Conservation (phyloP, 371 early-diverging fungal species). For the Syncephalastrum racemosum region DNA sequence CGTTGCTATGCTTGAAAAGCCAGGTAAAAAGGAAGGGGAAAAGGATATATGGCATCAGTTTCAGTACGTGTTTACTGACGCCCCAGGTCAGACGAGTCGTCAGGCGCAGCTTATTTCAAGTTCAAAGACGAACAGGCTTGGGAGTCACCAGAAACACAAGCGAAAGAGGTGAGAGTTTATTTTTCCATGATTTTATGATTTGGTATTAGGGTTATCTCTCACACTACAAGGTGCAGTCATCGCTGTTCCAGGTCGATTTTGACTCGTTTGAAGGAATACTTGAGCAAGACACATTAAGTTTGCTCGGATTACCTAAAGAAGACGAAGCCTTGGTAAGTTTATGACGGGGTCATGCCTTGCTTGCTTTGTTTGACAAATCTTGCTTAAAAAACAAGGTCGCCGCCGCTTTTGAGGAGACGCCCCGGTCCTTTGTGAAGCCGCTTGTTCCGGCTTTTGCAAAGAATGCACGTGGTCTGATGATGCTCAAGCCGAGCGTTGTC, state of each 20-base stretch:
- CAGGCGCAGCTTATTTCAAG: constrained; percentile 39
- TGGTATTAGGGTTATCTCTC: no score
- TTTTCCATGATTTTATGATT: background rate
- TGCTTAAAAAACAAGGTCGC: constrained; percentile 25
- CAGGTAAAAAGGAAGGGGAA: constrained; percentile 19
- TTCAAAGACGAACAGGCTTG: constrained; percentile 46
- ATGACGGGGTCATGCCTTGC: no score
- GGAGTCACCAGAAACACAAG: constrained; percentile 5
- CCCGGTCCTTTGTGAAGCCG: constrained; percentile 31
- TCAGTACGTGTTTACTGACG: no score
- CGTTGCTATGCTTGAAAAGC: constrained; percentile 38
- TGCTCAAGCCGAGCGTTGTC: constrained; percentile 33
- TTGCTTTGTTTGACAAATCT: no score
- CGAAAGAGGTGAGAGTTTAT: background rate
- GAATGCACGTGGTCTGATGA: constrained; percentile 35
- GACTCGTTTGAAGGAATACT: constrained; percentile 25
- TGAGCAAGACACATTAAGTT: constrained; percentile 15
- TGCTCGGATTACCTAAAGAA: constrained; percentile 25
- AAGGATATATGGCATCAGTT: background rate
- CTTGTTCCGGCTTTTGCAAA: constrained; percentile 43
- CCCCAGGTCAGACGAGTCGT: constrained; percentile 16
- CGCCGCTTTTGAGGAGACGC: constrained; percentile 23
- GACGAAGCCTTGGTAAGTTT: constrained; percentile 29
- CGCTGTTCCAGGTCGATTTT: constrained; percentile 37
- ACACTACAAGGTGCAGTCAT: constrained; percentile 18